Percentiles rank a stretch among this genome's conserved stretches.
Evolutionary conservation across 495 filamentous ascomycete species (phyloP).

Genomic region (Geopyxis carbonaria): DNA sequence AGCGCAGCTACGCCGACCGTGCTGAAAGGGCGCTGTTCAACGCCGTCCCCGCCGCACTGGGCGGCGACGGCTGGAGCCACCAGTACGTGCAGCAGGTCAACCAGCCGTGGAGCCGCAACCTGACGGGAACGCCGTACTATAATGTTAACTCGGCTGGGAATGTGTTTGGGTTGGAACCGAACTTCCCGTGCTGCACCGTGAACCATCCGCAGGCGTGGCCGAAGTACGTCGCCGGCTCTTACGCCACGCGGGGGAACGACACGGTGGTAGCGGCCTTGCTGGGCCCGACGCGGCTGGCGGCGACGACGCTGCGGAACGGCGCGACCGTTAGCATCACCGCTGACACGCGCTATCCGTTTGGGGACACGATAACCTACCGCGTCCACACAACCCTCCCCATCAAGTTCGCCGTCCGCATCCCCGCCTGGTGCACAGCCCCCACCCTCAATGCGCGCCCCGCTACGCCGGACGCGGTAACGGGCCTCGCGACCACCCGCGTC

Average conservation of each 20-base stretch:
- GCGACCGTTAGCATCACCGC: constrained; percentile 23
- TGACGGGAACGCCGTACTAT: constrained; percentile 5
- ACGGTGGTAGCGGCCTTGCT: constrained; percentile 33
- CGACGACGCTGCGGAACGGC: no score
- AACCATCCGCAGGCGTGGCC: constrained; percentile 15
- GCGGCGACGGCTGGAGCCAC: constrained; percentile 28
- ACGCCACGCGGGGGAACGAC: neutral
- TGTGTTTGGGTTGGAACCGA: constrained; percentile 12
- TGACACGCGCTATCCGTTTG: constrained; percentile 35
- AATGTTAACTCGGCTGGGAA: constrained; percentile 4
- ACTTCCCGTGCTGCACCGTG: constrained; percentile 16
- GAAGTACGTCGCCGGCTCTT: constrained; percentile 7
- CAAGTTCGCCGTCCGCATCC: constrained; percentile 32
- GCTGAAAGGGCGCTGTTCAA: constrained; percentile 33
- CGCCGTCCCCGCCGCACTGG: constrained; percentile 22
- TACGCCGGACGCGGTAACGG: no score
- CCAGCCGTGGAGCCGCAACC: constrained; percentile 21
- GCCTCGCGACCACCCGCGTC: neutral
- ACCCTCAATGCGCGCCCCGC: no score
- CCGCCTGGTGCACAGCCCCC: no score
- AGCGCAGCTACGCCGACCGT: constrained; percentile 1
- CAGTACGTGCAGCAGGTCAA: constrained; percentile 25
- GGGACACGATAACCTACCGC: constrained; percentile 29
- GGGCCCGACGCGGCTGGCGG: no score
- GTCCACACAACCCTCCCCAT: constrained; percentile 27